Base-by-base conservation (phyloP, 306 rosid species). In the Cotoneaster glaucophyllus region DNA sequence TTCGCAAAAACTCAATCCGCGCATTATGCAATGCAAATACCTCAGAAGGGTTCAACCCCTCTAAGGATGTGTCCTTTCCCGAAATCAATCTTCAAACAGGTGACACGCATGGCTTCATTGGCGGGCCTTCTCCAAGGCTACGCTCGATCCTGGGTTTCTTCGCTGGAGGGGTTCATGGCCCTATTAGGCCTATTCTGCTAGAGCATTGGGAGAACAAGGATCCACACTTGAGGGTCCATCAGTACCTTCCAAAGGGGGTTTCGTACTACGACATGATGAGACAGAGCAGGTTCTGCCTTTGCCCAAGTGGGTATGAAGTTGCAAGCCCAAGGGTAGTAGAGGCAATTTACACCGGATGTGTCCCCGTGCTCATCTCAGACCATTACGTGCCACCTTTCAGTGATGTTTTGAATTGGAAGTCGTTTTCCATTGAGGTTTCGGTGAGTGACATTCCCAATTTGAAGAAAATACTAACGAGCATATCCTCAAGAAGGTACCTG, bases 281-380 rank as follows among this genome's bases (percentile, higher is more conserved):
- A 61, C 86, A 87, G 73, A 95, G 97, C 79, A 95, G 75, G 83
- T 95, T 71, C 61, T 92, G 99, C 56, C 84, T 95, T 1, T 95
- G 99, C 71, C 99, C 97, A 0, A 95, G 97, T 68, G 98, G 98
- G 53, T 89, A 90, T 14, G 97, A 95, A 71, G 97, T 95, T 10
- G 97, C 98, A 2, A 95, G 97, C 43, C 96, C 98, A 0, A 89
- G 96, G 62, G 78, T 94, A 17, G 96, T 90, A 4, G 98, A 94
- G 84, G 98, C 98, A 28, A 94, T 94, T 14, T 94, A 94, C 86
- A 87, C 93, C 0, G 98, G 97, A 3, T 92, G 98, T 50, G 91
- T 95, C 1, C 97, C 98, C 0, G 97, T 95, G 53, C 84, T 95
- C 13, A 87, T 92, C 66, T 92, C 97, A 24, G 97, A 95, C 3